Conservation (phyloP, 1,284 basidiomycete species). For the Rhodotorula sp. region DNA sequence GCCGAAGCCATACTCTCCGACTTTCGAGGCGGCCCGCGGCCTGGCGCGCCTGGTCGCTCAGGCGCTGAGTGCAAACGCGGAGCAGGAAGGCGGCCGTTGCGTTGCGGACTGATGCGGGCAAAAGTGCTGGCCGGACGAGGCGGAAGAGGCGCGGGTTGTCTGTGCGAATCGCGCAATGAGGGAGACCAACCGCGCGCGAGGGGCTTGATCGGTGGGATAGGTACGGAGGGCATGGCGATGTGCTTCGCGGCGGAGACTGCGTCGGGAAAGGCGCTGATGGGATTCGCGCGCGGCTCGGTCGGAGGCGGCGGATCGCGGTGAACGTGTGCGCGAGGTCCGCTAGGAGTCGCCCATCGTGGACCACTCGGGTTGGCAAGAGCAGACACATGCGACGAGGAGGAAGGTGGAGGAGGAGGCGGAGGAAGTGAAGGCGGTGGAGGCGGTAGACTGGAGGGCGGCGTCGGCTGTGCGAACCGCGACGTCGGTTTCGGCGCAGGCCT, state of each 20-base stretch:
- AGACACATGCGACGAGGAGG: not conserved
- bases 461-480: not conserved
- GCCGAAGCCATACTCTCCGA: slow-evolving; percentile 25
- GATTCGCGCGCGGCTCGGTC: too few relatives aligned
- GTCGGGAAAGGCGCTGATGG: not conserved
- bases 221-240: slow-evolving; percentile 1
- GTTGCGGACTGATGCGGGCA: too few relatives aligned
- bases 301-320: too few relatives aligned
- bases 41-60: not conserved
- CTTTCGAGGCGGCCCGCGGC: slow-evolving; percentile 18
- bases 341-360: too few relatives aligned
- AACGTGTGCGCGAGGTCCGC: too few relatives aligned
- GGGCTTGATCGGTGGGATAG: slow-evolving; percentile 1
- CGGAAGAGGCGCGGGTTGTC: too few relatives aligned
- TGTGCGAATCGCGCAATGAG: not conserved
- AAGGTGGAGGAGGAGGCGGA: slow-evolving; percentile 8
- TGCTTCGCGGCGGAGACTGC: not conserved
- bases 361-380: too few relatives aligned
- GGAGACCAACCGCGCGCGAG: too few relatives aligned
- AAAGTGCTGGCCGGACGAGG: too few relatives aligned
- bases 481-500: slow-evolving; percentile 11
- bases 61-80: too few relatives aligned
- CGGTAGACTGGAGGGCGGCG: not conserved
- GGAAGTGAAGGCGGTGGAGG: not conserved
- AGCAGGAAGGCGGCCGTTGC: too few relatives aligned